Conservation (phyloP, 2,329 filamentous ascomycete species). For the Alternaria tenuissima region DNA sequence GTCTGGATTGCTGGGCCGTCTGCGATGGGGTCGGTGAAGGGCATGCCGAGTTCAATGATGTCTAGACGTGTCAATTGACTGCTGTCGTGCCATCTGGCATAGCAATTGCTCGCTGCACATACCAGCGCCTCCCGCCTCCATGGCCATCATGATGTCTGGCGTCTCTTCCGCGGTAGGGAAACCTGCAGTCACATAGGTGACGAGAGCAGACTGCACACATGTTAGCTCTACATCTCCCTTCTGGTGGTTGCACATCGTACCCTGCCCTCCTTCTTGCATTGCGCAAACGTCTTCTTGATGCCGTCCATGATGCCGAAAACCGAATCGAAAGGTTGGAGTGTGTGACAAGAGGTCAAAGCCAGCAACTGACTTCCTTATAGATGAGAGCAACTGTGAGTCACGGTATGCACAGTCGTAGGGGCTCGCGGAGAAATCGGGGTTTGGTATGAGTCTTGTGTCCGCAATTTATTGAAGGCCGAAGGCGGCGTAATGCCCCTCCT, state of each 20-base stretch:
- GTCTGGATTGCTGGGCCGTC: constrained; percentile 97
- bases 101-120: constrained; percentile 40
- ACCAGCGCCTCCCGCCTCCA: constrained; percentile 94
- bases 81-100: not conserved
- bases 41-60: constrained; percentile 92
- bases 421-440: constrained; percentile 12
- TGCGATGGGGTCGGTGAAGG: constrained; percentile 97
- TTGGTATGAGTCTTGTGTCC: constrained; percentile 27
- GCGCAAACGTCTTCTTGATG: constrained; percentile 60
- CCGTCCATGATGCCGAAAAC: constrained; percentile 51
- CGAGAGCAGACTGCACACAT: constrained; percentile 73
- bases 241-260: constrained; percentile 30
- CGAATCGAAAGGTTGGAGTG: not conserved
- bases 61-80: constrained; percentile 62
- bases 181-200: constrained; percentile 96
- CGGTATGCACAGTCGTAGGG: constrained; percentile 10
- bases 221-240: constrained; percentile 15
- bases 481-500: constrained; percentile 22
- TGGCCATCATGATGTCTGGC: constrained; percentile 81
- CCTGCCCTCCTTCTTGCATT: constrained; percentile 60
- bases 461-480: constrained; percentile 34
- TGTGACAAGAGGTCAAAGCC: not conserved
- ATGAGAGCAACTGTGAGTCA: constrained; percentile 24
- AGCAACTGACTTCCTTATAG: constrained; percentile 15
- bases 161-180: constrained; percentile 86